Base-by-base conservation (phyloP, 495 filamentous ascomycete species). In the Astrocystis sublimbata region DNA sequence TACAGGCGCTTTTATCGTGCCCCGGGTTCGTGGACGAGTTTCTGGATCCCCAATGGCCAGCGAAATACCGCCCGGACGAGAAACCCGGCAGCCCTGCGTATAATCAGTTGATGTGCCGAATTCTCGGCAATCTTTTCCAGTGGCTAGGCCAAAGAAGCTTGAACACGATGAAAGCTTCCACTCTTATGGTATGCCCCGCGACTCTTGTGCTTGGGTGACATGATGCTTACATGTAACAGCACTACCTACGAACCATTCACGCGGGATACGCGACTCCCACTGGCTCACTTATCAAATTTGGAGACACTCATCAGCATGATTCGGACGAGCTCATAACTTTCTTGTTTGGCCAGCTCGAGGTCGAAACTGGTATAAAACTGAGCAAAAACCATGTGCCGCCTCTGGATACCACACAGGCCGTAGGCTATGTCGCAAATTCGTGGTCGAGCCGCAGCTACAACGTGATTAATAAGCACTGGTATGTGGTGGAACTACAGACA, bases 1-100 rank as follows among this genome's bases (percentile, higher is more conserved):
- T 99, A 13, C 94, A 99, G 72, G 89, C 87, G 61, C 75, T 98
- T 57, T 88, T 89, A 61, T 88, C 88, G 3, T 94, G 91, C 1
- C 77, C 85, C 21, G 84, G 85, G 21, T 80, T 99, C 60, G 82
- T 86, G 30, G 78, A 85, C 30, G 89, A 91, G 58, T 87, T 97
- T 36, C 75, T 81, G 65, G 68, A 70, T 28, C 60, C 70, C 60
- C 62, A 62, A 7, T 71, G 62, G 62, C 69, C 69, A 21, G 53
- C 56, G 0, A 42, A 31, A 7, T 66, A 64, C 53, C 62, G 65
- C 2, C 77, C 65, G 36, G 81, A 83, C 51, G 88, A 86, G 65
- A 80, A 65, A 2, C 74, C 75, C 2, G 84, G 91, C 64, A 88
- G 83, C 77, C 88, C 89, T 62, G 83, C 86, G 4, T 88, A 88